Percentiles rank a stretch among this genome's conserved stretches.
These are phyloP conservation scores for Pythium angustatum DNA, from an alignment of 352 stramenopile species.

Conservation along the genomic window DNA sequence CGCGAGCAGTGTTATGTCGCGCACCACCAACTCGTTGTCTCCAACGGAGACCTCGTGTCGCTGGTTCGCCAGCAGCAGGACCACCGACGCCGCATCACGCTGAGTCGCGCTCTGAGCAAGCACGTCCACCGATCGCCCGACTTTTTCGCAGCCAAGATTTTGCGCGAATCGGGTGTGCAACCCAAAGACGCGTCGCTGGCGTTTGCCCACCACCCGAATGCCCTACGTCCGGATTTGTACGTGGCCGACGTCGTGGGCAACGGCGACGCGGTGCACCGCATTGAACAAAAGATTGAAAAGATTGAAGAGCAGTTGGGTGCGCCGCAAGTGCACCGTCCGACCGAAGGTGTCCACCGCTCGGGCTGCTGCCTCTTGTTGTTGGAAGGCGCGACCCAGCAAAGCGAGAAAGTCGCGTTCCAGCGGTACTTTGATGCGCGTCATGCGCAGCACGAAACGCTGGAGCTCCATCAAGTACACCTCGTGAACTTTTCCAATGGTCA, in stretches of 20 bases:
- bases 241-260: slow-evolving; percentile 67
- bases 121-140: slow-evolving; percentile 53
- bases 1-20: slow-evolving; percentile 66
- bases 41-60: slow-evolving; percentile 56
- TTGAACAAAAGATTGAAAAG: slow-evolving; percentile 62
- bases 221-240: slow-evolving; percentile 65
- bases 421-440: slow-evolving; percentile 64
- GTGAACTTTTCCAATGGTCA: slow-evolving; percentile 72
- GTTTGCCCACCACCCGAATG: slow-evolving; percentile 57
- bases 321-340: slow-evolving; percentile 43
- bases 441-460: slow-evolving; percentile 48
- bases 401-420: slow-evolving; percentile 70
- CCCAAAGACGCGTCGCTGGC: slow-evolving; percentile 2
- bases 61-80: slow-evolving; percentile 52
- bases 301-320: slow-evolving; percentile 70
- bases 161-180: slow-evolving; percentile 43
- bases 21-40: slow-evolving; percentile 63
- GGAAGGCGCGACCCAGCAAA: slow-evolving; percentile 62
- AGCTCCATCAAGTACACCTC: slow-evolving; percentile 69
- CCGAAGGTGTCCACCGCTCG: slow-evolving; percentile 56
- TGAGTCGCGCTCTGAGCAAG: slow-evolving; percentile 72
- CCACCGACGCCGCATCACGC: slow-evolving; percentile 61
- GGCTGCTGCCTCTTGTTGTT: slow-evolving; percentile 70
- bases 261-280: slow-evolving; percentile 56
- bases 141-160: slow-evolving; percentile 72